Percentiles rank a stretch among this genome's conserved stretches.
phyloP scores from a whole-genome alignment of 495 filamentous ascomycete species.

The Astrothelium macrocarpum region DNA sequence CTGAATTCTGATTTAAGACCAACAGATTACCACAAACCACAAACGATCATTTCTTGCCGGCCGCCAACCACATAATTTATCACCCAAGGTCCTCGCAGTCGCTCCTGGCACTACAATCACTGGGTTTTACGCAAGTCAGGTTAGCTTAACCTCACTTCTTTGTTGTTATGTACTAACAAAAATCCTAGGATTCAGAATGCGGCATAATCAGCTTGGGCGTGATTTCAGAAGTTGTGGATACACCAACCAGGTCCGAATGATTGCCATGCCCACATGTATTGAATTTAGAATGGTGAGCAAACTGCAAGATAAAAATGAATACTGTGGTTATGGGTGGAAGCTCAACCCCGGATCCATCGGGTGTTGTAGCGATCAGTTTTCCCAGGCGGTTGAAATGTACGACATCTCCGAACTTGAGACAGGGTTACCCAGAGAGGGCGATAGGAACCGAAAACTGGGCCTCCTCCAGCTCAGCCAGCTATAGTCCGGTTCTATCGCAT shows the following conservation, averaged over 20 bases:
- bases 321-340: not conserved
- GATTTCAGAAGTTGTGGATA: slow-evolving; percentile 9
- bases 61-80: not conserved
- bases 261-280: not conserved
- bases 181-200: slow-evolving; percentile 5
- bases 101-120: slow-evolving; percentile 10
- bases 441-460: not conserved
- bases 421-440: not conserved
- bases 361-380: not conserved
- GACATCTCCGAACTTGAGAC: not conserved
- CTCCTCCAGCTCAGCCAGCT: no score
- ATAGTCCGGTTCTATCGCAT: no score
- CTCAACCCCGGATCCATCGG: not conserved
- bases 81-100: slow-evolving; percentile 4
- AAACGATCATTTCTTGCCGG: slow-evolving; percentile 10
- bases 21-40: slow-evolving; percentile 9
- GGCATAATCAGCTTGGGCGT: slow-evolving; percentile 10
- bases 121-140: slow-evolving; percentile 12
- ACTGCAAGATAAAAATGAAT: not conserved
- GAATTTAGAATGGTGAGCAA: not conserved
- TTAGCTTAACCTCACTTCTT: not conserved
- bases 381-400: not conserved
- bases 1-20: not conserved
- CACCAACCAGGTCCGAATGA: not conserved
- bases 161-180: slow-evolving; percentile 5